These are phyloP conservation scores for Apiospora kogelbergensis DNA, from an alignment of 2,329 filamentous ascomycete genomes.

Conservation along the genomic window DNA sequence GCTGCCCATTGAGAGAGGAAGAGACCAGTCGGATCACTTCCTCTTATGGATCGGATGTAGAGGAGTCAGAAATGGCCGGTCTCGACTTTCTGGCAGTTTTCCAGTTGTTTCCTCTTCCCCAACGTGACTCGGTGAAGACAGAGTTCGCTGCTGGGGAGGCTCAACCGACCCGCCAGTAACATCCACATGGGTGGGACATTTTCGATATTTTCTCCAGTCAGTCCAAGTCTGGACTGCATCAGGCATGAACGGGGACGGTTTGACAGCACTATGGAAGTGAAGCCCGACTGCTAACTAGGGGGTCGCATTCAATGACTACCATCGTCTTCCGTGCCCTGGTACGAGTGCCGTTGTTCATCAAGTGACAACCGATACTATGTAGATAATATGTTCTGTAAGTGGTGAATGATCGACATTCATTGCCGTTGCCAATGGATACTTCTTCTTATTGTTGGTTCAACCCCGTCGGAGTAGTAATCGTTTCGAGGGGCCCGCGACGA, in stretches of 20 bases:
- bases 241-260: slow-evolving; percentile 1
- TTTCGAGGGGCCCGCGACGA: background rate
- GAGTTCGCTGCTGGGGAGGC: background rate
- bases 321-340: background rate
- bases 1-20: background rate
- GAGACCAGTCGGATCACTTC: background rate
- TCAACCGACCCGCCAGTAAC: background rate
- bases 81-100: background rate
- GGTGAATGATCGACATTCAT: background rate
- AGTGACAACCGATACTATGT: background rate
- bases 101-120: background rate
- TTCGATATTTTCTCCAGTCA: background rate
- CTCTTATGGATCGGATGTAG: background rate
- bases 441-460: background rate
- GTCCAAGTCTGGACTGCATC: slow-evolving; percentile 4
- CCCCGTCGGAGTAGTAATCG: background rate
- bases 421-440: background rate
- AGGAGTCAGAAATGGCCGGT: background rate
- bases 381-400: background rate
- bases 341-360: background rate
- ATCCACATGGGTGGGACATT: slow-evolving; percentile 3
- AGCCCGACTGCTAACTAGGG: slow-evolving; percentile 1
- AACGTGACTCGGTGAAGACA: slow-evolving; percentile 6
- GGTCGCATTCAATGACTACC: background rate
- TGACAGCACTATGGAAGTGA: background rate